These are phyloP conservation scores for Croton laevigatus DNA, from an alignment of 441 rosid genomes.

Conservation along the genomic window DNA sequence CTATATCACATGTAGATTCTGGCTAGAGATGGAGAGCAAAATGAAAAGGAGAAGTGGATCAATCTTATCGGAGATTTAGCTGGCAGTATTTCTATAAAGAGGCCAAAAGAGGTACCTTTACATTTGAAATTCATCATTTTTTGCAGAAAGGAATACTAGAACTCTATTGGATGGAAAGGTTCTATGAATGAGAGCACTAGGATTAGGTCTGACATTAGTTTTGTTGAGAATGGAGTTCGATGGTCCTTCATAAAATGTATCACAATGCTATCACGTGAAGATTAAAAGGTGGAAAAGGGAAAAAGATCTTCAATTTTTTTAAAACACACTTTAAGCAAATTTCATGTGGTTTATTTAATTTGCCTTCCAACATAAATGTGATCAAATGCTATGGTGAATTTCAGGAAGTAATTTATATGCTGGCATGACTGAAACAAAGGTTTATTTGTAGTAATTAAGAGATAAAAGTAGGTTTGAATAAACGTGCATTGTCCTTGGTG, in stretches of 20 bases:
- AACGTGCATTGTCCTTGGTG: neutral
- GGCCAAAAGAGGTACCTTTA: constrained; percentile 86
- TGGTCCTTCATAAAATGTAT: neutral
- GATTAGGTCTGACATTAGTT: neutral
- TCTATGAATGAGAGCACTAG: neutral
- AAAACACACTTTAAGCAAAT: neutral
- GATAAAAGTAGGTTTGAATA: neutral
- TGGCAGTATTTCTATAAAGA: constrained; percentile 89
- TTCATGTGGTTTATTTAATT: constrained; percentile 3
- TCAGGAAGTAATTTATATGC: neutral
- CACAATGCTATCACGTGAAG: neutral
- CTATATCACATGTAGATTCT: constrained; percentile 56
- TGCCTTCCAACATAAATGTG: neutral
- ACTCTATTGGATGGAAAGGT: neutral
- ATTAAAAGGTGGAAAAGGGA: neutral
- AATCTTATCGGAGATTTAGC: constrained; percentile 86
- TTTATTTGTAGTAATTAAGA: neutral
- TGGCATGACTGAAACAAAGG: neutral
- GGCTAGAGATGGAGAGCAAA: constrained; percentile 89
- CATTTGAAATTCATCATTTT: constrained; percentile 3
- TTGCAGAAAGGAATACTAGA: neutral
- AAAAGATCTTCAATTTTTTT: neutral
- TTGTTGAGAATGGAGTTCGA: too few species aligned
- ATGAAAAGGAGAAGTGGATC: constrained; percentile 93
- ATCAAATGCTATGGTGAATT: neutral